Evolutionary conservation across 73 alveolate genomes (phyloP).

Genomic region (Tetrahymena elliotti): DNA sequence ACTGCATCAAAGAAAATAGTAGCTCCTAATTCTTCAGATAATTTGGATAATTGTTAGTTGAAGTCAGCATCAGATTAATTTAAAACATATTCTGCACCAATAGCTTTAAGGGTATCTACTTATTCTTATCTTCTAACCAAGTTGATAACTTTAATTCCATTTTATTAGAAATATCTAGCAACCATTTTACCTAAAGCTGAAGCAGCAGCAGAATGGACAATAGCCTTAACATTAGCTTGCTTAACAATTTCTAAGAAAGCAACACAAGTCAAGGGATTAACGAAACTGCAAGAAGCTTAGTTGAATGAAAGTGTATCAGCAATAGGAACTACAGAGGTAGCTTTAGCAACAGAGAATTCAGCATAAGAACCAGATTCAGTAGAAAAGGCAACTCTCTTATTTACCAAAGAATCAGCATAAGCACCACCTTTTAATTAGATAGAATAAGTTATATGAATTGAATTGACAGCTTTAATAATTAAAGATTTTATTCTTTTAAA

Average conservation of each 20-base stretch:
- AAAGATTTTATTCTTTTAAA: neutral
- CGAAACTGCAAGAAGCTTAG: conserved; percentile 5
- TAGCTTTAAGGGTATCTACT: conserved; percentile 44
- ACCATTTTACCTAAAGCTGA: conserved; percentile 70
- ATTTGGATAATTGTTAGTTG: neutral
- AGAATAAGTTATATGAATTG: neutral
- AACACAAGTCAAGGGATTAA: conserved; percentile 27
- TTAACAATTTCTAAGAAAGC: conserved; percentile 8
- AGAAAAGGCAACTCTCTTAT: conserved; percentile 65
- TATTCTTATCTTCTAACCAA: conserved; percentile 71
- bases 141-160: conserved; percentile 55
- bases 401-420: conserved; percentile 48
- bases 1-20: conserved; percentile 66
- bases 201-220: conserved; percentile 74
- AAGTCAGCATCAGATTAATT: conserved; percentile 21
- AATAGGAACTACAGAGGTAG: conserved; percentile 46
- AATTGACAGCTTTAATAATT: neutral
- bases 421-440: conserved; percentile 26
- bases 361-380: conserved; percentile 55
- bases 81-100: conserved; percentile 45
- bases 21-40: conserved; percentile 42
- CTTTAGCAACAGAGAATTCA: conserved; percentile 58
- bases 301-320: conserved; percentile 4
- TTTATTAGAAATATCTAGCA: conserved; percentile 36
- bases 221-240: conserved; percentile 32